Percentiles rank a stretch among this genome's conserved stretches.
phyloP scores from a whole-genome alignment of 306 rosid species.

The Acacia melanoxylon region DNA sequence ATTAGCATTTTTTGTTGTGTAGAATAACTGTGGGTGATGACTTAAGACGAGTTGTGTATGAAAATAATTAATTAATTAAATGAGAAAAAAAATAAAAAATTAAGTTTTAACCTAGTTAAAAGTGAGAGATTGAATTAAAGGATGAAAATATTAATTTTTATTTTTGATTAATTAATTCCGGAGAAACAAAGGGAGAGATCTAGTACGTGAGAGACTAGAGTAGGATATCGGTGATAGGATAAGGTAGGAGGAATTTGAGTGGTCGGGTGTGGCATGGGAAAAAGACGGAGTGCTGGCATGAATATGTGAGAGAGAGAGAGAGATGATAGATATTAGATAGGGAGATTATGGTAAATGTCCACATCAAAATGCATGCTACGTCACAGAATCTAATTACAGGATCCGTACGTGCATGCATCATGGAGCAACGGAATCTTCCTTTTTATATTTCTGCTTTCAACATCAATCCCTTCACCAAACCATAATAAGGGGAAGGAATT shows the following conservation, averaged over 20 bases:
- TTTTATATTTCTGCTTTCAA: background rate
- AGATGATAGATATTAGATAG: background rate
- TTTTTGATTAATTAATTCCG: too few relatives aligned
- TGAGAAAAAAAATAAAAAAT: too few relatives aligned
- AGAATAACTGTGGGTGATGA: too few relatives aligned
- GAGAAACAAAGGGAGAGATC: background rate
- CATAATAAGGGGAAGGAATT: too few relatives aligned
- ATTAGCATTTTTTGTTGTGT: too few relatives aligned
- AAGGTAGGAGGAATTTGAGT: background rate
- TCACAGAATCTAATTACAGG: conserved; percentile 39
- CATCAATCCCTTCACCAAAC: background rate
- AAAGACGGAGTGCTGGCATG: background rate
- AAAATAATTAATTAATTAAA: too few relatives aligned
- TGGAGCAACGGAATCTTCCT: background rate
- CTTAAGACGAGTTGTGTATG: too few relatives aligned
- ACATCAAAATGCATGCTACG: conserved; percentile 35
- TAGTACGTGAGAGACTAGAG: background rate
- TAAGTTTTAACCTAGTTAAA: too few relatives aligned
- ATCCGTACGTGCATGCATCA: conserved; percentile 35
- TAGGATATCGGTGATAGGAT: background rate
- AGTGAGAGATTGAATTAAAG: too few relatives aligned
- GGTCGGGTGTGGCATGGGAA: background rate
- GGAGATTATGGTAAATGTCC: conserved; percentile 8
- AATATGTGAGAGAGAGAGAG: background rate
- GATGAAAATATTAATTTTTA: too few relatives aligned